Conservation (phyloP, 2,329 filamentous ascomycete species). For the Colletotrichum higginsianum region DNA sequence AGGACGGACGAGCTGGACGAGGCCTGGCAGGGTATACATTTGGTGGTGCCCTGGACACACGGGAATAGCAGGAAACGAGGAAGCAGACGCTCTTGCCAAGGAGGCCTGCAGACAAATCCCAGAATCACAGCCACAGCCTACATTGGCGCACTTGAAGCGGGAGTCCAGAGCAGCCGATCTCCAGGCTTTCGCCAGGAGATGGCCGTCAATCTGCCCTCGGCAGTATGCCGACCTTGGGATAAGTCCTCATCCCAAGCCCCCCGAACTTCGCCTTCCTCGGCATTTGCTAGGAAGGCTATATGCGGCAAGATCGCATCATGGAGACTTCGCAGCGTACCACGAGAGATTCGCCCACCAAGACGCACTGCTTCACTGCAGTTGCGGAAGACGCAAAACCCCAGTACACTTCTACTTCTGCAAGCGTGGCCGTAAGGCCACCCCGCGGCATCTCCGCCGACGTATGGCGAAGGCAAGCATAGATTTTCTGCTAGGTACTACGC, state of each 20-base stretch:
- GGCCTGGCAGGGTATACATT: background rate
- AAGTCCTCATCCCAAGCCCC: constrained; percentile 6
- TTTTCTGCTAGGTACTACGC: background rate
- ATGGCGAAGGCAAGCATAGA: constrained; percentile 5
- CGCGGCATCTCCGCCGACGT: background rate
- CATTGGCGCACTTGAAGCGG: background rate
- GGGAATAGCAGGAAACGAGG: background rate
- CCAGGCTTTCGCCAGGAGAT: constrained; percentile 1
- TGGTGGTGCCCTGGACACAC: background rate
- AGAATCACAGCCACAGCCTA: constrained; percentile 14
- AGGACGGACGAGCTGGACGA: background rate
- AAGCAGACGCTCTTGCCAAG: constrained; percentile 13
- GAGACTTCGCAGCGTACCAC: constrained; percentile 9
- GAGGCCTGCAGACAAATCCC: background rate
- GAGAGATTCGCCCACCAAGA: background rate
- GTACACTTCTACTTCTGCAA: constrained; percentile 25
- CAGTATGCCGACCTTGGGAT: constrained; percentile 8
- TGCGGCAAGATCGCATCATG: background rate
- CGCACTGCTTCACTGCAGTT: constrained; percentile 1
- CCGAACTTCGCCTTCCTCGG: background rate
- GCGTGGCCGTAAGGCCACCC: background rate
- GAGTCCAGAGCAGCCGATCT: background rate
- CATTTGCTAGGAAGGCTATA: constrained; percentile 4
- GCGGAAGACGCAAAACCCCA: constrained; percentile 1
- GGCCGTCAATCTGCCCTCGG: background rate